Evolutionary conservation across 768 basidiomycete species (phyloP), one percentile per base, ranked within the genome.

Genomic region (Calvatia gigantea): DNA sequence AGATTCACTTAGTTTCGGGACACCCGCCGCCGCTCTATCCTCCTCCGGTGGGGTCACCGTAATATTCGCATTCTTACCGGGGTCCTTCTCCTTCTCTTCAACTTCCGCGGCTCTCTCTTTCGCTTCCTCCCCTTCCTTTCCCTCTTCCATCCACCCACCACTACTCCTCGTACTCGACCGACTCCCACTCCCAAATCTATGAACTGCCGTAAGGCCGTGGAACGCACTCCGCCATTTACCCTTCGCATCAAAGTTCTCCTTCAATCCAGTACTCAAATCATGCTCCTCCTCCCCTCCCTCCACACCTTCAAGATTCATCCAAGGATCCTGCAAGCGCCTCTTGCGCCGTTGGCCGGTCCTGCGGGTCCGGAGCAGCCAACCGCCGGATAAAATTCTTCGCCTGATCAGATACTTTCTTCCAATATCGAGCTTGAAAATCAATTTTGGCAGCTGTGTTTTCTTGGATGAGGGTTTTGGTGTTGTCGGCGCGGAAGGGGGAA

Each of bases 351-450:
- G 84, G 86, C 27, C 97, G 83, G 54, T 80, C 71, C 0, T 69
- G 60, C 0, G 94, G 88, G 62, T 96, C 83, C 0, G 87, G 79
- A 49, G 84, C 79, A 6, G 98, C 74, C 23, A 97, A 71, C 0
- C 74, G 67, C 60, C 73, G 78, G 65, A 98, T 89, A 64, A 99
- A 98, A 25, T 79, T 71, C 66, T 96, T 98, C 9, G 94, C 95
- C 71, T 86, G 80, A 2, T 74, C 65, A 2, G 90, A 91, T 35
- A 96, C 82, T 57, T 96, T 97, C 70, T 84, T 82, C 97, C 97
- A 99, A 59, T 94, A 99, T 31, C 85, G 79, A 27, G 94, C 91
- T 61, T 98, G 96, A 67, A 99, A 98, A 61, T 89, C 87, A 44
- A 98, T 79, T 62, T 84, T 86, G 0, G 87, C 94, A 33, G 81